Base-by-base conservation (phyloP, 768 basidiomycete genomes). In the Cubamyces lactineus region DNA sequence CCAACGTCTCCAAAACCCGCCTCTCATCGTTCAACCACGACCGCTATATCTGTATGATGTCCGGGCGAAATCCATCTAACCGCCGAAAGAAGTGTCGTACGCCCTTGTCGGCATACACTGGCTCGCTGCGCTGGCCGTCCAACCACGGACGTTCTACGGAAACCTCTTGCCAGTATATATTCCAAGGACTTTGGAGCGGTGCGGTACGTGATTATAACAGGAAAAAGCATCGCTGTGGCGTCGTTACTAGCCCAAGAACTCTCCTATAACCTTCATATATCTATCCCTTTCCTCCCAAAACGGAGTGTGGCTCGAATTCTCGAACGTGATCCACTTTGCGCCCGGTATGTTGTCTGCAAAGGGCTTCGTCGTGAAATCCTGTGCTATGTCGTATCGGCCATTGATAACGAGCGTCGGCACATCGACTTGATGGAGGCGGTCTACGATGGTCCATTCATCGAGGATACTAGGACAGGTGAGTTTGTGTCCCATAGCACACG, bases 321-420 rank as follows among this genome's bases (percentile, higher is more conserved):
- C 69, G 59, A 74, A 73, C 5, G 66, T 73, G 41, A 72, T 43
- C 74, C 74, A 76, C 52, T 70, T 72, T 6, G 67, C 67, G 39
- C 67, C 64, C 21, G 62, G 55, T 45, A 76, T 70, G 17, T 66
- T 56, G 21, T 70, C 50, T 52, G 64, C 67, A 57, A 65, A 74
- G 5, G 71, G 71, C 34, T 17, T 50, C 6, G 69, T 59, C 12
- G 68, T 68, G 41, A 59, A 66, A 66, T 75, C 73, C 47, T 73
- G 69, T 17, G 72, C 71, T 46, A 69, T 64, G 55, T 76, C 74
- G 16, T 69, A 63, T 1, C 63, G 62, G 1, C 75, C 74, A 54
- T 75, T 74, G 45, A 73, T 65, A 1, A 75, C 64, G 11, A 74
- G 62, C 6, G 72, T 71, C 11, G 74, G 73, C 1, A 68, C 69